phyloP scores from a whole-genome alignment of 352 stramenopile genomes.

The Pythium aphanidermatum region DNA sequence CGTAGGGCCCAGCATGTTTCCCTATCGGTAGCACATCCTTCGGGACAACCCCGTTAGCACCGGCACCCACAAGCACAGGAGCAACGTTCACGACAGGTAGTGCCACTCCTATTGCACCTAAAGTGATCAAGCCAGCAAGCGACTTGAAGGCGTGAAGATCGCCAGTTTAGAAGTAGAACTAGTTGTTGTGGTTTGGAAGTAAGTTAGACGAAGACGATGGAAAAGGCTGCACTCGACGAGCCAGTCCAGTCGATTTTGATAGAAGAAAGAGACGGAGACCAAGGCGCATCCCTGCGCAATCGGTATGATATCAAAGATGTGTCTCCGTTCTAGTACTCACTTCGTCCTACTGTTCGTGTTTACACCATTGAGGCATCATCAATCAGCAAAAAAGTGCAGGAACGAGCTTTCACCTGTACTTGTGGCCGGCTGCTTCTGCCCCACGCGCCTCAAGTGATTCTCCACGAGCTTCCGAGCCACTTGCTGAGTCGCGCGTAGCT shows the following conservation, averaged over 20 bases:
- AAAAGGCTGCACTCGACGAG: neutral
- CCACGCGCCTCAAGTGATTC: constrained; percentile 15
- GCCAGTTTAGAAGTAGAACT: no score
- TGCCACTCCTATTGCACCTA: constrained; percentile 14
- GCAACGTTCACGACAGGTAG: neutral
- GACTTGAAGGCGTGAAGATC: constrained; percentile 1
- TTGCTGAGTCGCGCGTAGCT: constrained; percentile 15
- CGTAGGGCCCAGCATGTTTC: constrained; percentile 36
- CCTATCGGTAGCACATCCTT: constrained; percentile 32
- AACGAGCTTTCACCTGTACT: constrained; percentile 2
- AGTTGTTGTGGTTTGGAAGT: no score
- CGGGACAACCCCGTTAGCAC: neutral
- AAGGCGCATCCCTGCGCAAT: no score
- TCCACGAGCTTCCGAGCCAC: constrained; percentile 15
- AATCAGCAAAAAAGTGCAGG: constrained; percentile 12
- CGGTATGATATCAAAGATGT: no score
- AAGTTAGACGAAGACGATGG: neutral
- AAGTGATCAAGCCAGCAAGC: constrained; percentile 11
- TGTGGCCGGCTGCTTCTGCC: neutral
- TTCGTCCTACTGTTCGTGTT: no score
- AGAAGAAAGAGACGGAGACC: no score
- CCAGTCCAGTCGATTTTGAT: neutral
- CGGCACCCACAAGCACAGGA: neutral
- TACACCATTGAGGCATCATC: neutral
- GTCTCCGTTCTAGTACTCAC: no score